Evolutionary conservation across 2,329 filamentous ascomycete genomes (phyloP).

Genomic region (Hortaea sp.): DNA sequence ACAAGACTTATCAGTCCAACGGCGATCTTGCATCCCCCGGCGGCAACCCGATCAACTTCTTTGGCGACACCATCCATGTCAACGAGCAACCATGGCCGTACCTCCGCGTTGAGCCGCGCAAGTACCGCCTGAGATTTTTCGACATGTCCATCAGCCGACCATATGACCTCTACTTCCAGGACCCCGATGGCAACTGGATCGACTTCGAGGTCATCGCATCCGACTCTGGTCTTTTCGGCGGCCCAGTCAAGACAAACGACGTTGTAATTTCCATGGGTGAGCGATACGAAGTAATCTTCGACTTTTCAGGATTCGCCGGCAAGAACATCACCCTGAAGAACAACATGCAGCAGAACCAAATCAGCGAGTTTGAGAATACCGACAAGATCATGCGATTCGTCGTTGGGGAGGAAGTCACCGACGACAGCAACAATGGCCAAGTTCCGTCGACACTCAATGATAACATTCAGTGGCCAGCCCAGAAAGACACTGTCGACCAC

Average conservation of each 20-base stretch:
- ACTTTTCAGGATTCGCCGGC: slow-evolving; percentile 42
- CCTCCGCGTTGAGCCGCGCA: slow-evolving; percentile 48
- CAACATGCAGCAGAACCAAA: slow-evolving; percentile 14
- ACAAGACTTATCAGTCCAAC: slow-evolving; percentile 44
- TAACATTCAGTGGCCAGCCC: slow-evolving; percentile 24
- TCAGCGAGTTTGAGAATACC: slow-evolving; percentile 44
- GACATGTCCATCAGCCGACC: slow-evolving; percentile 41
- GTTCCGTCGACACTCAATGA: slow-evolving; percentile 27
- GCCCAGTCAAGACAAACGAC: slow-evolving; percentile 33
- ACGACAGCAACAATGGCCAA: slow-evolving; percentile 28
- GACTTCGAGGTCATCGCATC: slow-evolving; percentile 46
- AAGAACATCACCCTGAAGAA: slow-evolving; percentile 31
- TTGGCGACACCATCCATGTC: slow-evolving; percentile 49
- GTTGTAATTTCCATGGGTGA: slow-evolving; percentile 46
- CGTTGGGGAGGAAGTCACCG: slow-evolving; percentile 32
- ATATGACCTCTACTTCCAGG: slow-evolving; percentile 40
- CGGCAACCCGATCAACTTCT: slow-evolving; percentile 39
- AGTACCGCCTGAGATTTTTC: slow-evolving; percentile 48
- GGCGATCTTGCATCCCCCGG: slow-evolving; percentile 38
- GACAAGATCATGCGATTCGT: slow-evolving; percentile 45
- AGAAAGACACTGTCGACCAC: slow-evolving; percentile 30
- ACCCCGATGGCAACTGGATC: slow-evolving; percentile 27
- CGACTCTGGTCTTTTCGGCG: slow-evolving; percentile 42
- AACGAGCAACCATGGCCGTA: slow-evolving; percentile 52
- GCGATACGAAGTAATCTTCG: slow-evolving; percentile 48